Percentiles rank a stretch among this genome's conserved stretches.
Evolutionary conservation across 495 filamentous ascomycete genomes (phyloP).

Genomic region (Podospora conica): DNA sequence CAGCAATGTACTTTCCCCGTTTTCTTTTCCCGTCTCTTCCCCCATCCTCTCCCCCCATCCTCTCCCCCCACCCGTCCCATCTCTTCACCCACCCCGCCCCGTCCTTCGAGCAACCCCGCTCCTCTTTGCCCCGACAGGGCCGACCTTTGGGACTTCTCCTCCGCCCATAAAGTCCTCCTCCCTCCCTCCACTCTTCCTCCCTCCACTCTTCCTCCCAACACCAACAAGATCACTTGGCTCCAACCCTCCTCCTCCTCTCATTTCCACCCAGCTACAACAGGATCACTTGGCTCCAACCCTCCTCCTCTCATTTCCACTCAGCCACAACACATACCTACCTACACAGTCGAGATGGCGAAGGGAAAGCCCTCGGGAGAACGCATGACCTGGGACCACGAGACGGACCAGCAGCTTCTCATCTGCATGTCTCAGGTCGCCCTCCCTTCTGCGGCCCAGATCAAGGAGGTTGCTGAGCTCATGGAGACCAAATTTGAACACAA

Average conservation of each 20-base stretch:
- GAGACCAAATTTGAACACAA: conserved; percentile 21
- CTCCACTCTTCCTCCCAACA: conserved; percentile 1
- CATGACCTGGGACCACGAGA: conserved; percentile 29
- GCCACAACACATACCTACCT: too few species aligned
- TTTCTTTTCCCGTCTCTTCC: background rate
- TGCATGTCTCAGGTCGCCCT: conserved; percentile 13
- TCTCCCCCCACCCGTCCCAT: background rate
- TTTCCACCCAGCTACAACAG: too few species aligned
- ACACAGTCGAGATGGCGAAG: background rate
- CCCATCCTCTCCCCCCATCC: background rate
- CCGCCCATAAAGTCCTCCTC: too few species aligned
- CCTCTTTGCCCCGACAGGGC: too few species aligned
- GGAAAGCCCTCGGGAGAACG: conserved; percentile 4
- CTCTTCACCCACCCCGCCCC: too few species aligned
- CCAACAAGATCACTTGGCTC: background rate
- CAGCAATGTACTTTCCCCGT: conserved; percentile 23
- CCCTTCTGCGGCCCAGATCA: conserved; percentile 19
- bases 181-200: background rate
- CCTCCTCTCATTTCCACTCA: too few species aligned
- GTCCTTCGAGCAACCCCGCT: too few species aligned
- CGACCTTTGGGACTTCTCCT: too few species aligned
- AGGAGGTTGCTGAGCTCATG: conserved; percentile 9
- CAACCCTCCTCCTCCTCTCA: too few species aligned
- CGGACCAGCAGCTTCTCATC: conserved; percentile 23
- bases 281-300: too few species aligned